Base-by-base conservation (phyloP, 2,329 filamentous ascomycete genomes). In the Penicillium fuscoglaucum region DNA sequence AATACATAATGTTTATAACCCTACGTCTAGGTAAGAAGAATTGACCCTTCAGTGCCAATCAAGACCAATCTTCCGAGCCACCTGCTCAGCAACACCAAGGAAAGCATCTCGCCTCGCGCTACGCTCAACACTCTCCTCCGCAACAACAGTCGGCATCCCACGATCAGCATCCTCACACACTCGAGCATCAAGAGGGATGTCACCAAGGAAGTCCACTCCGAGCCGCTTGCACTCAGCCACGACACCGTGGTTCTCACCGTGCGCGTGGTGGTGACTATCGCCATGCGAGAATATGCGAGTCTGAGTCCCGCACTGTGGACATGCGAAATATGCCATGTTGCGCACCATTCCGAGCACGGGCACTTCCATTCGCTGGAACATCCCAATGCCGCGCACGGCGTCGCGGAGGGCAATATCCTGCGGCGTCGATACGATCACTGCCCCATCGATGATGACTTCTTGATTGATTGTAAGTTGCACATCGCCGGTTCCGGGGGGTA, bases 401-500 rank as follows among this genome's bases (percentile, higher is more conserved):
- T 99, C 95, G 67, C 93, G 91, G 2, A 97, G 84, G 1, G 93
- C 91, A 29, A 99, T 85, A 52, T 96, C 91, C 73, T 99, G 95
- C 2, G 95, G 95, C 0, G 95, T 99, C 0, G 91, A 95, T 1
- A 99, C 87, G 37, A 99, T 90, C 17, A 98, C 81, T 0, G 72
- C 78, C 82, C 92, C 93, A 66, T 96, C 90, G 2, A 99, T 80
- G n/a, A 90, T 81, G 12, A 99, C 83, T 77, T 97, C 93, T 74
- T 99, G 95, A 17, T 91, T 93, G 61, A 99, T 95, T n/a, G 91
- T 97, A 64, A 99, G 82, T 72, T 99, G 95, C 0, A 93, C 93
- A 70, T 99, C 95, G 26, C 95, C 95, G 0, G 95, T 99, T 3
- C 95, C 95, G 0, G 95, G 95, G 0, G 95, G 95, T 49, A 99